phyloP scores from a whole-genome alignment of 2,329 filamentous ascomycete species.

The Curvularia lunata region DNA sequence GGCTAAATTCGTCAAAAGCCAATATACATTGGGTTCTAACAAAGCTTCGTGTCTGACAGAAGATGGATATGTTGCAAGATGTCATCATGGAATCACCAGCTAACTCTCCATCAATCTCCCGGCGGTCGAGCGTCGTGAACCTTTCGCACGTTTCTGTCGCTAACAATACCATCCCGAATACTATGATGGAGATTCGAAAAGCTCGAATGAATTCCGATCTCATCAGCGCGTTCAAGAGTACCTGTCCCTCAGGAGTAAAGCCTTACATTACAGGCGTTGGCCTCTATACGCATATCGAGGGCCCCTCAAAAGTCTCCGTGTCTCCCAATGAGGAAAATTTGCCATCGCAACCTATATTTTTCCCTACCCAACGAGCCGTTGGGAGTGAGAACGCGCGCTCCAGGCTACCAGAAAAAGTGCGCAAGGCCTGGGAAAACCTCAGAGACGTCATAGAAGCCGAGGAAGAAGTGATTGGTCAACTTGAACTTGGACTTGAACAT shows the following conservation, averaged over 20 bases:
- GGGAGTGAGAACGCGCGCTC: background rate
- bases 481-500: conserved; percentile 4
- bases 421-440: conserved; percentile 3
- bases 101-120: background rate
- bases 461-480: background rate
- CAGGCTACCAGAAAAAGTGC: background rate
- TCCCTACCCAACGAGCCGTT: background rate
- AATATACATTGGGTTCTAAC: background rate
- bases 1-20: background rate
- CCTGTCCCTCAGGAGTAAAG: background rate
- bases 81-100: background rate
- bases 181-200: conserved; percentile 18
- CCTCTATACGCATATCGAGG: conserved; percentile 35
- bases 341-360: conserved; percentile 7
- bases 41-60: background rate
- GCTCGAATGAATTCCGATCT: conserved; percentile 33
- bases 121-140: background rate
- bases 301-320: background rate
- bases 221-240: conserved; percentile 15
- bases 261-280: conserved; percentile 32
- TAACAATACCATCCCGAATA: conserved; percentile 16
- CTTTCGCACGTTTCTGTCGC: background rate
- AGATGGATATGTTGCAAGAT: background rate
- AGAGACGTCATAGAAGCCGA: conserved; percentile 1
- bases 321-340: background rate